Evolutionary conservation across 331 rosid genomes (phyloP), one percentile per base, ranked within the genome.

Genomic region (Arachis monticola): DNA sequence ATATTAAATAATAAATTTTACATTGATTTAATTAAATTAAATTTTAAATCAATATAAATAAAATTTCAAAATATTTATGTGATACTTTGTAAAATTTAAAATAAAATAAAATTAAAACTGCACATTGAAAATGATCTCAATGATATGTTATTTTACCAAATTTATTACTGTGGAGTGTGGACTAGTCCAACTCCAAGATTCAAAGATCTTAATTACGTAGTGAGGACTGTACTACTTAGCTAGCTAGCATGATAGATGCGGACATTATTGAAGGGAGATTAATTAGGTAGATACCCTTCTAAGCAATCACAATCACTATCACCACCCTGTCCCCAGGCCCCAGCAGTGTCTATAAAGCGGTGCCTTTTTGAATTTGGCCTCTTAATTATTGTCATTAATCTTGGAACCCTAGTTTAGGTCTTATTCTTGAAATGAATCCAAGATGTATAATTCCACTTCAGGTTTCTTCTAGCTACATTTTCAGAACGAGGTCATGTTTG

Each of bases 401-500:
- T 35, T 47, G 12, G 47, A 74, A 68, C 4, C 67, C 3, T 55
- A 47, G 32, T 58, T 35, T 2, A 35, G 48, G n/a, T 55, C 45
- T 50, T 52, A 79, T 41, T 61, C 48, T 61, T 9, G 2, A 6
- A 6, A 46, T 69, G 79, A 51, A 68, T 69, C 72, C 68, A 12
- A 74, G 69, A 80, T 79, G 44, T 8, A 50, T 51, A 35, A 45
- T 69, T 22, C 58, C 75, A 50, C 75, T 67, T 76, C 40, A 65
- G 66, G 59, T 53, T 74, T 57, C 66, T 55, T 57, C 66, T 65
- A 64, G 61, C 47, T 12, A 73, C 73, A 22, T 22, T 63, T 71
- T 78, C 66, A 64, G 46, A 11, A 8, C 64, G 56, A 71, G 76
- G 83, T 74, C 79, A 73, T 63, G 67, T 58, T 74, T 67, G 59